Evolutionary conservation across 176 grass and related monocot species (phyloP), one percentile per base, ranked within the genome.

Genomic region (Rhynchospora tenuis): DNA sequence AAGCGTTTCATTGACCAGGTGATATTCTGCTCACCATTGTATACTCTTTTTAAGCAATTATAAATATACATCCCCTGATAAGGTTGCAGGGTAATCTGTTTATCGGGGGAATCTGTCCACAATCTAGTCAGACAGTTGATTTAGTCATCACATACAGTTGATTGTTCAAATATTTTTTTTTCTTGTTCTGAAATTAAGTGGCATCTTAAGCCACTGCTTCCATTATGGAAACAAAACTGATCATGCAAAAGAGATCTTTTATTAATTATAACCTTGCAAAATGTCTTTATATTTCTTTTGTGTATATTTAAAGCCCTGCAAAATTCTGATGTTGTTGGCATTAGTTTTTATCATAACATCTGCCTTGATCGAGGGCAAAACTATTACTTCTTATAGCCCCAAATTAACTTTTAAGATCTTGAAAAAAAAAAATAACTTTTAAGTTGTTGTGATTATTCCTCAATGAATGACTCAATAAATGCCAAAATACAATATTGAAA

Each of bases 1-100:
- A 93, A 95, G 73, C 86, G 91, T 15, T 67, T 95, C 17, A 93
- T 99, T 57, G 92, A 98, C 67, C 96, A 95, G 96, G 93, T 98
- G 88, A 86, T 43, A 42, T 81, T 64, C 10, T 62, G 22, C 28
- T 62, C 14, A 63, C 55, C n/a, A 20, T 64, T 63, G 78, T 5
- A 8, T 59, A 19, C n/a, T n/a, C 47, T 45, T 52, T 3, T 26
- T 60, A 44, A 16, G 31, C 56, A 44, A 29, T 43, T 63, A 22
- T 22, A 64, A 62, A 43, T 81, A 2, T 9, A 61, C 29, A 13
- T 59, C 38, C 81, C 48, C 68, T 24, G 3, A 47, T 81, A 17
- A 59, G 55, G 67, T 59, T 71, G 27, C 43, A 72, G 33, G 8
- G 43, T 62, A 68, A 80, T 79, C 26, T 67, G 23, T 77, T 38